Evolutionary conservation across 768 basidiomycete genomes (phyloP).

Genomic region (Mycena floridula): DNA sequence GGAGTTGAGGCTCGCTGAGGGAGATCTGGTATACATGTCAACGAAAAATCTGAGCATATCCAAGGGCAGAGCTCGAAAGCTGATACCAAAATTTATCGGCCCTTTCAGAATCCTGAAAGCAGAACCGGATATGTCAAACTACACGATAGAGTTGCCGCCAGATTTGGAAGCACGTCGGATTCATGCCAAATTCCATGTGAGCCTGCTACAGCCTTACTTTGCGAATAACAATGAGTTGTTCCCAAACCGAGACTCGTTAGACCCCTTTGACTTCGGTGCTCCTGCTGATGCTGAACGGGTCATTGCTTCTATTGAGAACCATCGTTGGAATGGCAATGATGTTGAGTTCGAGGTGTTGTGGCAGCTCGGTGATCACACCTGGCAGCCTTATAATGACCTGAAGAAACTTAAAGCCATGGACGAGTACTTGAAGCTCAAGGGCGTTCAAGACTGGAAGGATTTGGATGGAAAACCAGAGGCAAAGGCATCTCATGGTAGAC

Average conservation of each 20-base stretch:
- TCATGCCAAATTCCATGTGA: not conserved
- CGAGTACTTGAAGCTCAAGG: not conserved
- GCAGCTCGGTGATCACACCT: too few relatives aligned
- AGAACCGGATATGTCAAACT: not conserved
- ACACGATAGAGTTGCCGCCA: not conserved
- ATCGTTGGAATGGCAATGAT: constrained; percentile 7
- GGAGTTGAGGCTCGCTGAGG: constrained; percentile 8
- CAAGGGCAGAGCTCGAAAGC: not conserved
- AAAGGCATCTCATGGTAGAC: too few relatives aligned
- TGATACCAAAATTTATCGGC: not conserved
- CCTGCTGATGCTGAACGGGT: too few relatives aligned
- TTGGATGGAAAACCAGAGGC: too few relatives aligned
- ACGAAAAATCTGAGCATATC: constrained; percentile 4
- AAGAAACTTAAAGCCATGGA: not conserved
- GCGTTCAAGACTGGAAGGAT: too few relatives aligned
- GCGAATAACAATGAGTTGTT: too few relatives aligned
- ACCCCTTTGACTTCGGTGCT: too few relatives aligned
- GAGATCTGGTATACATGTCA: constrained; percentile 18
- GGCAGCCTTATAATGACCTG: constrained; percentile 6
- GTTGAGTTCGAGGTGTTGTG: constrained; percentile 9
- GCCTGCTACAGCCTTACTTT: not conserved
- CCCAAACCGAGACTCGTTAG: too few relatives aligned
- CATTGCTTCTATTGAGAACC: constrained; percentile 8
- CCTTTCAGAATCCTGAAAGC: not conserved
- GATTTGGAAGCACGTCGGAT: not conserved